phyloP scores from a whole-genome alignment of 1,139 yeast species.

The Zygoascus sp. region DNA sequence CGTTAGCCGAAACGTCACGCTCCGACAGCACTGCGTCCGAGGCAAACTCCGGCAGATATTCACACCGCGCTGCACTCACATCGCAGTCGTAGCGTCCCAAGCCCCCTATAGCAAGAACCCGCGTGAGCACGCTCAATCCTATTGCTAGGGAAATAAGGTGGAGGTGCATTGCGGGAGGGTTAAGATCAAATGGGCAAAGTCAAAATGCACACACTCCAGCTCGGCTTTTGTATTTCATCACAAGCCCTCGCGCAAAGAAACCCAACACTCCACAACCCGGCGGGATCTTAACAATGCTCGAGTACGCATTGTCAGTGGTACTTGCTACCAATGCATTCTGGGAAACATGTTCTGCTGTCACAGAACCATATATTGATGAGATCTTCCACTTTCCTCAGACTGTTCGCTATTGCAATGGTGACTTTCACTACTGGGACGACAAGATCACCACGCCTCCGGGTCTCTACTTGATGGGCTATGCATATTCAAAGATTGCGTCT shows the following conservation, averaged over 20 bases:
- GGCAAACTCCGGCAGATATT: slow-evolving; percentile 20
- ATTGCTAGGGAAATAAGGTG: neutral
- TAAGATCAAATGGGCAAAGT: neutral
- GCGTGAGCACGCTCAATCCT: neutral
- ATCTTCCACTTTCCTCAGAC: slow-evolving; percentile 82
- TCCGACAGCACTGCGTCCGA: slow-evolving; percentile 55
- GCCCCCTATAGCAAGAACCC: neutral
- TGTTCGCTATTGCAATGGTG: slow-evolving; percentile 55
- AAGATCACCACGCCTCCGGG: slow-evolving; percentile 99
- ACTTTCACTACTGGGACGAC: slow-evolving; percentile 69
- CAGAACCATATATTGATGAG: slow-evolving; percentile 55
- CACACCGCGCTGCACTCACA: slow-evolving; percentile 10
- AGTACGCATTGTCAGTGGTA: slow-evolving; percentile 2
- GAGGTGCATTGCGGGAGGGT: neutral
- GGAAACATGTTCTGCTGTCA: slow-evolving; percentile 23
- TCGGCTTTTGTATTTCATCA: neutral
- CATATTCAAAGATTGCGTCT: slow-evolving; percentile 39
- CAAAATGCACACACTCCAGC: neutral
- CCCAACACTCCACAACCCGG: no score
- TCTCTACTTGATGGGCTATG: slow-evolving; percentile 60
- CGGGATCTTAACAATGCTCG: neutral
- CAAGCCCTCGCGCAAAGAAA: no score
- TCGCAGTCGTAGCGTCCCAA: slow-evolving; percentile 14
- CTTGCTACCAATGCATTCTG: slow-evolving; percentile 16
- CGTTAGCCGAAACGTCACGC: slow-evolving; percentile 56